A percentile compares a stretch with the other conserved stretches of the same genome.
phyloP scores from a whole-genome alignment of 1,139 yeast species.

The Taphrina wiesneri region DNA sequence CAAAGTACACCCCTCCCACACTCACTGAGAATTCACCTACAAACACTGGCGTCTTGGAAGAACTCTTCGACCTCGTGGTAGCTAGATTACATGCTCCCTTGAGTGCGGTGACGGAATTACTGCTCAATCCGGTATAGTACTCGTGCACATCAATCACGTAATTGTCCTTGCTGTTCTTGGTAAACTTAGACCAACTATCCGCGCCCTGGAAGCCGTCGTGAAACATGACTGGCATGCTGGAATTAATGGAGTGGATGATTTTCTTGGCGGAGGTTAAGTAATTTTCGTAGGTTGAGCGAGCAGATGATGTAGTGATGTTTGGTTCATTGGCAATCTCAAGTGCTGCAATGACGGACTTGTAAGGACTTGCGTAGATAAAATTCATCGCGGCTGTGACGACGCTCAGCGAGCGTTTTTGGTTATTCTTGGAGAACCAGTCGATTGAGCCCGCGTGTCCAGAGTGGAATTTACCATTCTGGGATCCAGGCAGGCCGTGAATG shows the following conservation, averaged over 20 bases:
- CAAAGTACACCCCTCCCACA: slow-evolving; percentile 24
- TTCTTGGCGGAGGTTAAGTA: slow-evolving; percentile 22
- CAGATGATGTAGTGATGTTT: slow-evolving; percentile 9
- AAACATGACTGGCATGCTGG: slow-evolving; percentile 32
- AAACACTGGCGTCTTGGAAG: slow-evolving; percentile 18
- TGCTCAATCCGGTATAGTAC: slow-evolving; percentile 17
- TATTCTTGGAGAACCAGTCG: slow-evolving; percentile 51
- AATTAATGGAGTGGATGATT: slow-evolving; percentile 12
- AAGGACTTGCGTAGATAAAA: slow-evolving; percentile 9
- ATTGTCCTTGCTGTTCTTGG: slow-evolving; percentile 28
- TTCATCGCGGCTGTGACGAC: slow-evolving; percentile 29
- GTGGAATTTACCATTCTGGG: slow-evolving; percentile 91
- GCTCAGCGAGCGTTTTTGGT: slow-evolving; percentile 14
- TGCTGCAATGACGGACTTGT: slow-evolving; percentile 23
- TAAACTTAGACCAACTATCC: slow-evolving; percentile 6
- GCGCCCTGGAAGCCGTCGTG: slow-evolving; percentile 29
- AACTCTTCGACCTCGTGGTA: neutral
- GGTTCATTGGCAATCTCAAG: slow-evolving; percentile 30
- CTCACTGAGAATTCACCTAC: slow-evolving; percentile 26
- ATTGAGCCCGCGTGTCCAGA: slow-evolving; percentile 72
- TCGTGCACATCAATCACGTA: slow-evolving; percentile 28
- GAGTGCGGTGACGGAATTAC: slow-evolving; percentile 14
- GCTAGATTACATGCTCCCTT: slow-evolving; percentile 9
- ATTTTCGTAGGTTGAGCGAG: slow-evolving; percentile 17
- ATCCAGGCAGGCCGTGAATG: slow-evolving; percentile 88